phyloP scores from a whole-genome alignment of 208 protist species.

The Blastocrithidia nonstop region DNA sequence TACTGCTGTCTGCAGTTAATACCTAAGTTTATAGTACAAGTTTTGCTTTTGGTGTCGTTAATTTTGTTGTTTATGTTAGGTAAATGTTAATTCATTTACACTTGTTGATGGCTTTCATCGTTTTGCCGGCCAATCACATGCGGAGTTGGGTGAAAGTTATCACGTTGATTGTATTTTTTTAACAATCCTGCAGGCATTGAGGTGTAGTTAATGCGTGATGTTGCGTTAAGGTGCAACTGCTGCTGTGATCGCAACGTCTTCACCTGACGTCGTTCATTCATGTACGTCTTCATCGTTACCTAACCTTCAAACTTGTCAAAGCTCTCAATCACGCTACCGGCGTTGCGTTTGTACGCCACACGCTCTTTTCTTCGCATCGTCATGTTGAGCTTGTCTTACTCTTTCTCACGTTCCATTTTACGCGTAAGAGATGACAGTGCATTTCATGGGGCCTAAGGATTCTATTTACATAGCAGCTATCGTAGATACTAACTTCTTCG shows the following conservation, averaged over 20 bases:
- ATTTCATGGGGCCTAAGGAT: conserved; percentile 46
- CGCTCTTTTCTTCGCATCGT: conserved; percentile 59
- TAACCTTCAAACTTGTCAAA: conserved; percentile 82
- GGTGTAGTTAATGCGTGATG: conserved; percentile 76
- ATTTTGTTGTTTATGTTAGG: too few relatives aligned
- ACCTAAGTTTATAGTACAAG: too few relatives aligned
- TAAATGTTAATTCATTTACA: too few relatives aligned
- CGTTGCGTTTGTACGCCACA: conserved; percentile 49
- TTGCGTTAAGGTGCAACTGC: conserved; percentile 84
- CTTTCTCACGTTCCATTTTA: conserved; percentile 20
- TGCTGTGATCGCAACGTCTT: conserved; percentile 64
- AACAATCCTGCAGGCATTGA: conserved; percentile 78
- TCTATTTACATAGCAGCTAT: conserved; percentile 18
- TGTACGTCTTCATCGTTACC: conserved; percentile 61
- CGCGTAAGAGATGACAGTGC: conserved; percentile 28
- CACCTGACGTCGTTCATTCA: conserved; percentile 64
- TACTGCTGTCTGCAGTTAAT: too few relatives aligned
- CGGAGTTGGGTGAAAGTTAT: conserved; percentile 63
- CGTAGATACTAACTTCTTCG: conserved; percentile 49
- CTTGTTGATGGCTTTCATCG: conserved; percentile 21
- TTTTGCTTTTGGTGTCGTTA: too few relatives aligned
- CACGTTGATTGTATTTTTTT: conserved; percentile 65
- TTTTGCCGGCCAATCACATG: conserved; percentile 32
- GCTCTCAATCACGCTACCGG: conserved; percentile 42
- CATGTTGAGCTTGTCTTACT: conserved; percentile 18